These are phyloP conservation scores for Colletotrichum lini DNA, from an alignment of 2,329 filamentous ascomycete genomes.

Conservation along the genomic window DNA sequence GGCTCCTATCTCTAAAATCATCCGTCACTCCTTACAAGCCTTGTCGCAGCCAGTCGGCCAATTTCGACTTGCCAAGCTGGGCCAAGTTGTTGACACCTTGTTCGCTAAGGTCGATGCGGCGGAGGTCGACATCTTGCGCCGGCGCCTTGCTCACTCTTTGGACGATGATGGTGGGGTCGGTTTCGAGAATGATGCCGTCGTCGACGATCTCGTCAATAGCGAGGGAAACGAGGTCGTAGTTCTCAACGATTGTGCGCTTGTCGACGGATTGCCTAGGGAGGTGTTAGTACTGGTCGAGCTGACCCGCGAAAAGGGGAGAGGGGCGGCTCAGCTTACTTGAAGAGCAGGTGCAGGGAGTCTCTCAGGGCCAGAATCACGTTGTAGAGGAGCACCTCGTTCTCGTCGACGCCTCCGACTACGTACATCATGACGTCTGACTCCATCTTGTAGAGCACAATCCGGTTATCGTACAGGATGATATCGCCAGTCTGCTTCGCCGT, in stretches of 20 bases:
- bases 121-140: slow-evolving; percentile 90
- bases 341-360: slow-evolving; percentile 89
- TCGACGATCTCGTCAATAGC: slow-evolving; percentile 96
- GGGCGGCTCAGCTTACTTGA: slow-evolving; percentile 82
- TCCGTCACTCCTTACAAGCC: slow-evolving; percentile 68
- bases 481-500: slow-evolving; percentile 95
- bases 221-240: slow-evolving; percentile 92
- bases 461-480: slow-evolving; percentile 97
- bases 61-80: slow-evolving; percentile 92
- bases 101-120: slow-evolving; percentile 95
- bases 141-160: slow-evolving; percentile 94
- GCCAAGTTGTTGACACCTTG: slow-evolving; percentile 95
- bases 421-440: slow-evolving; percentile 98
- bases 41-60: slow-evolving; percentile 92
- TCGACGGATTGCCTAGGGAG: slow-evolving; percentile 88
- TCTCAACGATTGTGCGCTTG: slow-evolving; percentile 97
- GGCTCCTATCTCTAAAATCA: neutral
- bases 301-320: neutral
- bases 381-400: slow-evolving; percentile 98
- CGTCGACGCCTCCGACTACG: slow-evolving; percentile 89
- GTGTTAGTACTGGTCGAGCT: slow-evolving; percentile 11
- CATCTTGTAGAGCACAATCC: slow-evolving; percentile 97
- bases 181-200: slow-evolving; percentile 97
- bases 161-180: slow-evolving; percentile 93
- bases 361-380: slow-evolving; percentile 93